Conservation (phyloP, 345 rosid species). For the Arabis alpina region DNA sequence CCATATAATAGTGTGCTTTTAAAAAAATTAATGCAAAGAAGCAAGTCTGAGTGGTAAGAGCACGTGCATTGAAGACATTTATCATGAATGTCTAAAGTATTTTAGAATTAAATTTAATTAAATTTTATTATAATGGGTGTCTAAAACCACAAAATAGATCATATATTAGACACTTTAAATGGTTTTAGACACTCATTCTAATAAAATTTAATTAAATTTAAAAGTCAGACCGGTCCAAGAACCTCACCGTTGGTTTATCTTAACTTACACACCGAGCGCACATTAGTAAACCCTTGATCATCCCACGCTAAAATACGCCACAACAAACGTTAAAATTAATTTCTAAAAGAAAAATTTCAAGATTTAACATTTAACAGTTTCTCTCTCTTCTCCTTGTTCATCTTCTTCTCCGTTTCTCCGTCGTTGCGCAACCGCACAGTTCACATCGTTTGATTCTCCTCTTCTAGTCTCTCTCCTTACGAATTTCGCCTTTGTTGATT, state of each 20-base stretch:
- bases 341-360: slow-evolving; percentile 19
- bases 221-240: slow-evolving; percentile 16
- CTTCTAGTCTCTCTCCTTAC: neutral
- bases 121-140: no score
- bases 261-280: slow-evolving; percentile 25
- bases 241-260: slow-evolving; percentile 9
- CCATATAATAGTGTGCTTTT: slow-evolving; percentile 12
- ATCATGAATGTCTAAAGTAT: no score
- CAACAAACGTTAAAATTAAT: slow-evolving; percentile 35
- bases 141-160: no score
- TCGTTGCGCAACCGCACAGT: slow-evolving; percentile 51
- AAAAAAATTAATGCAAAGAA: neutral
- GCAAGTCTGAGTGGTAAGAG: no score
- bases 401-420: slow-evolving; percentile 38
- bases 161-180: no score
- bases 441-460: slow-evolving; percentile 37
- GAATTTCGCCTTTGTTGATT: neutral
- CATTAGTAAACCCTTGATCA: neutral
- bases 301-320: slow-evolving; percentile 49
- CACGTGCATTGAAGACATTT: no score
- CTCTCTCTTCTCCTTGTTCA: slow-evolving; percentile 27
- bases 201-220: no score
- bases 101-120: no score
- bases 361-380: slow-evolving; percentile 12
- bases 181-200: no score